Evolutionary conservation across 352 stramenopile genomes (phyloP), one percentile per base, ranked within the genome.

Genomic region (Pythium pyrilobum): DNA sequence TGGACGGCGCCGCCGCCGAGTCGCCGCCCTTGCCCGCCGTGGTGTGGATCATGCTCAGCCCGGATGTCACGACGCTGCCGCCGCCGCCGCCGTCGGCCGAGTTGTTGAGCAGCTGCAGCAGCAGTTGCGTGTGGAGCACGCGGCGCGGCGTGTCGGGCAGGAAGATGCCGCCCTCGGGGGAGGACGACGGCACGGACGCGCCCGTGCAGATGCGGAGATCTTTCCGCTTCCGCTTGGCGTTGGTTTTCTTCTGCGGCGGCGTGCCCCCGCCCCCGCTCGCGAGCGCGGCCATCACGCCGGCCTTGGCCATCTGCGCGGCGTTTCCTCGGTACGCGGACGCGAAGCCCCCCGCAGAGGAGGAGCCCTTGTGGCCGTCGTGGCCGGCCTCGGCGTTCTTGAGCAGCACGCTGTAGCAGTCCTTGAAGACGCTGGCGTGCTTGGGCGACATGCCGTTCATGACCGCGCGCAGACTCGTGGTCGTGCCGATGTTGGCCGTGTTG

Each of bases 221-320:
- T 67, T 93, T 91, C 29, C 82, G 80, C 55, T 93, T 93, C 44
- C 82, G 76, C 60, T 93, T 93, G 18, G 70, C 72, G 29, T 69
- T 81, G 40, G 52, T 49, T 42, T 91, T 89, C 56, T 91, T 90
- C 13, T 45, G 34, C 29, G 28, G 39, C 7, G 27, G 11, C n/a
- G 13, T 34, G 2, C 13, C 3, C 1, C 29, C 18, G 12, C 16
- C 21, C 16, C 7, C 21, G 9, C 6, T 45, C 7, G 32, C 25
- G 27, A 50, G 46, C n/a, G 36, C 50, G 13, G 34, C 31, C 33
- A 37, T 45, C 4, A 25, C 31, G 7, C 36, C 25, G 0, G 43
- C 13, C 34, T 49, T 61, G n/a, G 29, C n/a, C 0, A 21, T 16
- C 29, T 56, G 37, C 6, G 38, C 10, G 8, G 23, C 18, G 15